Percentiles rank a stretch among this genome's conserved stretches.
phyloP scores from a whole-genome alignment of 2,329 filamentous ascomycete genomes.

The Mycosphaerella arachidis region DNA sequence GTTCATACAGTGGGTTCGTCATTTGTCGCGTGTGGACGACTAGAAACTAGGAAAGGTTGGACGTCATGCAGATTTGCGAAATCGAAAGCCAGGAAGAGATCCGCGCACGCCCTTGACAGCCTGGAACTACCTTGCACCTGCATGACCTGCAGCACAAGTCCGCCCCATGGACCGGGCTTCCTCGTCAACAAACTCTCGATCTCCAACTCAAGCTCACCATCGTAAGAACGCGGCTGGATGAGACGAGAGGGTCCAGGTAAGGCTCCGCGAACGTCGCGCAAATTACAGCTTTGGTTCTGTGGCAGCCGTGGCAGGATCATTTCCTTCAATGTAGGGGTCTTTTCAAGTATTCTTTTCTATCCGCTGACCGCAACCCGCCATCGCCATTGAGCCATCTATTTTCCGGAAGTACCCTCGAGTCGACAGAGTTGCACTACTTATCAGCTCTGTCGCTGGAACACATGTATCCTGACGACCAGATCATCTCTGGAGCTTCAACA shows the following conservation, averaged over 20 bases:
- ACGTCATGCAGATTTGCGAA: neutral
- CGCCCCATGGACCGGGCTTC: conserved; percentile 11
- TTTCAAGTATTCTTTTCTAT: conserved; percentile 4
- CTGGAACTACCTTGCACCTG: conserved; percentile 13
- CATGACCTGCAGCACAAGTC: conserved; percentile 11
- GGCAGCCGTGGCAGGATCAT: conserved; percentile 11
- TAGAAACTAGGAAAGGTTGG: conserved; percentile 16
- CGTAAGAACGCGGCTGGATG: conserved; percentile 17
- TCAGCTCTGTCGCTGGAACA: neutral
- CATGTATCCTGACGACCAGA: conserved; percentile 5
- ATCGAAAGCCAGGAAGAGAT: neutral
- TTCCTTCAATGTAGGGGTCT: conserved; percentile 5
- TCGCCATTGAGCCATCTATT: conserved; percentile 2
- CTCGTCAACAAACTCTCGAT: conserved; percentile 16
- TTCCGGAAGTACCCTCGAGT: neutral
- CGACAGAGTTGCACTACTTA: neutral
- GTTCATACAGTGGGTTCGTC: conserved; percentile 4
- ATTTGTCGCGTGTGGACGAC: conserved; percentile 15
- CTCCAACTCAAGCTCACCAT: conserved; percentile 15
- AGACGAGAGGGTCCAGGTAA: conserved; percentile 13
- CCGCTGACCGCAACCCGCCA: conserved; percentile 3
- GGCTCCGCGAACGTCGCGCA: conserved; percentile 13
- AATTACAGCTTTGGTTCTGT: conserved; percentile 15
- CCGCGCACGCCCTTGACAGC: neutral
- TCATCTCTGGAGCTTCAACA: conserved; percentile 8